Evolutionary conservation across 805 yeast genomes (phyloP).

Genomic region (Candida xiaguanensis): DNA sequence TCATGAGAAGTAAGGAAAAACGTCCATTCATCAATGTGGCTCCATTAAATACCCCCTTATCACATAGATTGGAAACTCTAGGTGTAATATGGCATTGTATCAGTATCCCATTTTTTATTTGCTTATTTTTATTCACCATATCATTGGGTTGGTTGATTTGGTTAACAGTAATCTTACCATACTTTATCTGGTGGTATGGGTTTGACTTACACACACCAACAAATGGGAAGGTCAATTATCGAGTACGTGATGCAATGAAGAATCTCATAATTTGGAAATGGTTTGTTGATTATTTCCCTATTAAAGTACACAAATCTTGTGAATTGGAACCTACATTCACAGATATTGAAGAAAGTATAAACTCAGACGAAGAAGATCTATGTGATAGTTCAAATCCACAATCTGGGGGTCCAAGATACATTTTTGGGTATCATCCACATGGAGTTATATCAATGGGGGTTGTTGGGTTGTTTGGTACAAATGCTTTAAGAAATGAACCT

Average conservation of each 20-base stretch:
- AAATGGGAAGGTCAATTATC: slow-evolving; percentile 62
- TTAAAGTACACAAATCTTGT: slow-evolving; percentile 60
- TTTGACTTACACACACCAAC: slow-evolving; percentile 67
- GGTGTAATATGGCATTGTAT: slow-evolving; percentile 72
- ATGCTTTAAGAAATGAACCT: slow-evolving; percentile 41
- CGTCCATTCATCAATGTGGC: slow-evolving; percentile 38
- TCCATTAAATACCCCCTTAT: slow-evolving; percentile 53
- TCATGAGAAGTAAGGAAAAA: slow-evolving; percentile 5
- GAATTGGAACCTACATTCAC: slow-evolving; percentile 73
- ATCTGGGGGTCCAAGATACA: slow-evolving; percentile 76
- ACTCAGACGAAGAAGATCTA: slow-evolving; percentile 38
- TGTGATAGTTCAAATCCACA: too few species aligned
- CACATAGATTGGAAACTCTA: slow-evolving; percentile 60
- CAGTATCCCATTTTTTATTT: slow-evolving; percentile 56
- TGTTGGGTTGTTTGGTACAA: slow-evolving; percentile 75
- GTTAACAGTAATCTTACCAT: slow-evolving; percentile 61
- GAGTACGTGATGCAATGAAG: slow-evolving; percentile 58
- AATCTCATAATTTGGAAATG: slow-evolving; percentile 60
- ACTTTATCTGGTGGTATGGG: slow-evolving; percentile 50
- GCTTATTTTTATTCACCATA: slow-evolving; percentile 49
- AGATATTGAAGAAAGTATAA: slow-evolving; percentile 23
- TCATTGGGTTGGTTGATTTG: slow-evolving; percentile 58
- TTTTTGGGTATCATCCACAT: slow-evolving; percentile 95
- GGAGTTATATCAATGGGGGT: slow-evolving; percentile 93
- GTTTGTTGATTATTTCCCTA: slow-evolving; percentile 79